phyloP scores from a whole-genome alignment of 176 grass and related monocot species.

The Juncus inflexus region DNA sequence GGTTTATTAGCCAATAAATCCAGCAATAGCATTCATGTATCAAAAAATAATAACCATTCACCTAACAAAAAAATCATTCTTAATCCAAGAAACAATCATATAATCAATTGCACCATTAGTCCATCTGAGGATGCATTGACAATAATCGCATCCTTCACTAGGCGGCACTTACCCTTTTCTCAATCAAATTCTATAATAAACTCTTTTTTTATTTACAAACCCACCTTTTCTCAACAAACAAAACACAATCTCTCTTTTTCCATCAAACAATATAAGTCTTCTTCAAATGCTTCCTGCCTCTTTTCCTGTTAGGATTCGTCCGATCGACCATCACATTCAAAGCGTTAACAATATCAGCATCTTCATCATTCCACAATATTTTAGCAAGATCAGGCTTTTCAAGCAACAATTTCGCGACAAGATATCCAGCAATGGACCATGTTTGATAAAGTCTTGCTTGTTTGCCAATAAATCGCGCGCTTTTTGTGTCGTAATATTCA shows the following conservation, averaged over 20 bases:
- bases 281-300: constrained; percentile 71
- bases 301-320: constrained; percentile 39
- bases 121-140: constrained; percentile 36
- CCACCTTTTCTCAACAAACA: constrained; percentile 23
- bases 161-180: neutral
- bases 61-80: too few species aligned
- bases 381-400: constrained; percentile 78
- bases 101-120: too few species aligned
- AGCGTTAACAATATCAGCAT: constrained; percentile 73
- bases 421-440: constrained; percentile 76
- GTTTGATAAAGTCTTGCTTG: constrained; percentile 72
- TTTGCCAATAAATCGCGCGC: constrained; percentile 74
- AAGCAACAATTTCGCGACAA: constrained; percentile 64
- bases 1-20: neutral
- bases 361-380: constrained; percentile 79
- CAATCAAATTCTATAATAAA: constrained; percentile 21
- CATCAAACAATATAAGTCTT: constrained; percentile 73
- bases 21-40: neutral
- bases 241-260: neutral
- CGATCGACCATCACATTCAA: constrained; percentile 49
- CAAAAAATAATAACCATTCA: too few species aligned
- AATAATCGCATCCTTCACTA: constrained; percentile 47
- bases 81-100: too few species aligned
- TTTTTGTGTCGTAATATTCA: constrained; percentile 84
- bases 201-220: constrained; percentile 44